Percentiles rank a stretch among this genome's conserved stretches.
Evolutionary conservation across 2,329 filamentous ascomycete genomes (phyloP).

Genomic region (Cercospora zeae-maydis): DNA sequence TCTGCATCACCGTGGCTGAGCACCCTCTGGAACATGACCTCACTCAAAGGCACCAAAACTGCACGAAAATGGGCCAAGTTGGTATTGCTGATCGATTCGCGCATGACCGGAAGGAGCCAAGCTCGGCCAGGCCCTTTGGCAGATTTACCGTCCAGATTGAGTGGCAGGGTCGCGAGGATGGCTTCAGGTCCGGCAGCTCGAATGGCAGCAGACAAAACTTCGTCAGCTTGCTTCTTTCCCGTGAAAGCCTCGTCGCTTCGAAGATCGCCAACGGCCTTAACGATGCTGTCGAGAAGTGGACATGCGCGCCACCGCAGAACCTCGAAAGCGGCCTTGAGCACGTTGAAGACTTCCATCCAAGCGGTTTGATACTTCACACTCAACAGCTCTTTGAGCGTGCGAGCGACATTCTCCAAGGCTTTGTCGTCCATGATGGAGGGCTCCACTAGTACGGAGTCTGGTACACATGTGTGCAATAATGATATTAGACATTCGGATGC

Average conservation of each 20-base stretch:
- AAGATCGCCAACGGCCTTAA: slow-evolving; percentile 79
- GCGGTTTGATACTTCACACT: slow-evolving; percentile 90
- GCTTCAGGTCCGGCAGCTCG: slow-evolving; percentile 84
- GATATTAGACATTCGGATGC: slow-evolving; percentile 93
- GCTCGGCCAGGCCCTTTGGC: slow-evolving; percentile 76
- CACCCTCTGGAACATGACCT: slow-evolving; percentile 83
- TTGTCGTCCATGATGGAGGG: slow-evolving; percentile 93
- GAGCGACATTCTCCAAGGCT: slow-evolving; percentile 74
- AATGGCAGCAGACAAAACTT: slow-evolving; percentile 82
- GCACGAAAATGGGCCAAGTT: slow-evolving; percentile 77
- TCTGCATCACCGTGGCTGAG: slow-evolving; percentile 75
- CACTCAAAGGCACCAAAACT: slow-evolving; percentile 85
- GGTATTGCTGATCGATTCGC: slow-evolving; percentile 87
- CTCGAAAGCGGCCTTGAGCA: slow-evolving; percentile 83
- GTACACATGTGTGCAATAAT: slow-evolving; percentile 86
- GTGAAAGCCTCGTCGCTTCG: slow-evolving; percentile 83
- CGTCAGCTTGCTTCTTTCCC: slow-evolving; percentile 92
- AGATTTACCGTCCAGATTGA: slow-evolving; percentile 73
- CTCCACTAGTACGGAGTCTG: slow-evolving; percentile 75
- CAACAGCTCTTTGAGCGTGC: slow-evolving; percentile 68
- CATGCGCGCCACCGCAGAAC: slow-evolving; percentile 78
- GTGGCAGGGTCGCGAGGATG: slow-evolving; percentile 74
- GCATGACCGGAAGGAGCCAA: slow-evolving; percentile 89
- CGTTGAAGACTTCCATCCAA: slow-evolving; percentile 91
- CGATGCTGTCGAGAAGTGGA: slow-evolving; percentile 71